Base-by-base conservation (phyloP, 768 basidiomycete species). In the Lactarius sp. region DNA sequence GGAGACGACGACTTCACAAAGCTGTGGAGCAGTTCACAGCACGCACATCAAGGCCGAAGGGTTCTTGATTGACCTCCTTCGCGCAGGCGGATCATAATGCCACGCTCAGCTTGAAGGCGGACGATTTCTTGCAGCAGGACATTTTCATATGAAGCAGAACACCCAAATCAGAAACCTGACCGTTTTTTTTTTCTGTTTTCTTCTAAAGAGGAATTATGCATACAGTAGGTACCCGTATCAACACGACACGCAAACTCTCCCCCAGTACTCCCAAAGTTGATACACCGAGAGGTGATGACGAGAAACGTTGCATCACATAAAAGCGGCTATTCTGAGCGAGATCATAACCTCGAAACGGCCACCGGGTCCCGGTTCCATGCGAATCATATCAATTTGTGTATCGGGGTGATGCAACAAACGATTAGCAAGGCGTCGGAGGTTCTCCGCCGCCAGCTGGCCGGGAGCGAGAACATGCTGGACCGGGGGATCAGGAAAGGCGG, bases 71-170 rank as follows among this genome's bases (percentile, higher is more conserved):
- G 34, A 59, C 31, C 36, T 63, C 27, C 51, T 27, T 64, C 31
- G 16, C 52, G 6, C 62, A 63, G 44, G 22, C n/a, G 37, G 44
- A 44, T 33, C 36, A 49, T 34, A 53, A 47, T n/a, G 18, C 46
- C 2, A 8, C 16, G 12, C 59, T 64, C 53, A 51, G 20, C n/a
- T 47, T 47, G 46, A 47, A n/a, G 58, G 62, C 58, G 4, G 62
- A 64, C 47, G 63, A 64, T 37, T 60, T 60, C 46, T 39, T 64
- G 22, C 63, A 56, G 4, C 54, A 54, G 22, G 63, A 60, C 44
- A 60, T 60, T 20, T 64, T 64, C 31, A 49, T 41, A 51, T 60
- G 49, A 60, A 41, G 41, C 13, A 42, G 6, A 18, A 6, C 16
- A 44, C 42, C 0, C 42, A 44, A 44, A 16, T 16, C 6, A 8